These are phyloP conservation scores for Fusarium mexicanum DNA, from an alignment of 2,329 filamentous ascomycete genomes.

Conservation along the genomic window DNA sequence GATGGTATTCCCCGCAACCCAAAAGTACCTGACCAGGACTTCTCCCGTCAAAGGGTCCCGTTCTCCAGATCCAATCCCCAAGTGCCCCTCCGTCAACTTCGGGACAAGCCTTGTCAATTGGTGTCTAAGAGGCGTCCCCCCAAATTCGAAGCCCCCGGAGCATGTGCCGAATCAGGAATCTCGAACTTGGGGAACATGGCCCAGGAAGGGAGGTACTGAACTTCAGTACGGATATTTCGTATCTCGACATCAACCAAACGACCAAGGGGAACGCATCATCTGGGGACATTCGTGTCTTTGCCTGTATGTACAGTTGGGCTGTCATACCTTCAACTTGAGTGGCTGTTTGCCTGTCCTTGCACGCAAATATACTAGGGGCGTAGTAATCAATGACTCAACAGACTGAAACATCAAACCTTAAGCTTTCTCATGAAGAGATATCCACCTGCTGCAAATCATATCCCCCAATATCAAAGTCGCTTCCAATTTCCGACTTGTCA, in stretches of 20 bases:
- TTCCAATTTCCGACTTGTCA: conserved; percentile 19
- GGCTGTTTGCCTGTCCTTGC: conserved; percentile 18
- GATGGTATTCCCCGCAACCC: conserved; percentile 16
- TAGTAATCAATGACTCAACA: not conserved
- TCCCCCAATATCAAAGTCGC: not conserved
- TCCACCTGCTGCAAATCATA: conserved; percentile 11
- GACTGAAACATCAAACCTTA: conserved; percentile 14
- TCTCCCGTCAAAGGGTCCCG: conserved; percentile 1
- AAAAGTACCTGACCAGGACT: conserved; percentile 38
- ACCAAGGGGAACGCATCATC: not conserved
- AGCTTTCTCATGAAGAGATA: not conserved
- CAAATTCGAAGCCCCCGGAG: conserved; percentile 15
- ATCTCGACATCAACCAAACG: not conserved
- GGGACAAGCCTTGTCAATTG: conserved; percentile 31
- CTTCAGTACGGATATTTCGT: not conserved
- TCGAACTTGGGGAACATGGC: conserved; percentile 3
- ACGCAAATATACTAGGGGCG: not conserved
- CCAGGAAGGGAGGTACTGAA: not conserved
- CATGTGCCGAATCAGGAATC: conserved; percentile 33
- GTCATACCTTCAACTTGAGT: conserved; percentile 15
- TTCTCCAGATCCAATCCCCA: conserved; percentile 37
- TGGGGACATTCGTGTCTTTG: not conserved
- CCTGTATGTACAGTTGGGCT: not conserved
- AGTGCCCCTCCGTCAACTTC: conserved; percentile 16
- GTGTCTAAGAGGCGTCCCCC: conserved; percentile 12